Percentiles rank a stretch among this genome's conserved stretches.
Conservation (phyloP, 2,329 filamentous ascomycete genomes). For the Pseudocercospora ulei region DNA sequence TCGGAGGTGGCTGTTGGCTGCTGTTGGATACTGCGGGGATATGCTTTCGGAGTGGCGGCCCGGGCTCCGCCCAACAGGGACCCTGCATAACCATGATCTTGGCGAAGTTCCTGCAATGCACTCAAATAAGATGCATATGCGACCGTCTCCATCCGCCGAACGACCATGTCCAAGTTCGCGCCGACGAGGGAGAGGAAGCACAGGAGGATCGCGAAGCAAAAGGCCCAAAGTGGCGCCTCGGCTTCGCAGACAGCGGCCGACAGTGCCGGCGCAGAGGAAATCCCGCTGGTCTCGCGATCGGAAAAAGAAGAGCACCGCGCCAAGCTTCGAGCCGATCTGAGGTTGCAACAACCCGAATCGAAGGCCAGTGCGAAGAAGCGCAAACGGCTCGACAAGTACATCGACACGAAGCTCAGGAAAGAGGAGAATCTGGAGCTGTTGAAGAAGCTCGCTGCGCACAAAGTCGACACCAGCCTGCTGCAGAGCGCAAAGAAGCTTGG, state of each 20-base stretch:
- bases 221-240: constrained; percentile 25
- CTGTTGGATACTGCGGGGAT: too few species aligned
- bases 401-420: constrained; percentile 85
- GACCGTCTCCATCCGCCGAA: too few species aligned
- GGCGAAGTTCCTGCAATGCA: constrained; percentile 6
- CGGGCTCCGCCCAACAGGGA: too few species aligned
- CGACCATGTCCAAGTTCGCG: constrained; percentile 38
- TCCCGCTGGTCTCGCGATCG: constrained; percentile 42
- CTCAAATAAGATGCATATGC: too few species aligned
- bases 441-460: constrained; percentile 67
- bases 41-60: too few species aligned
- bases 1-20: too few species aligned
- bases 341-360: constrained; percentile 45
- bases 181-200: constrained; percentile 50
- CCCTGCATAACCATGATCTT: too few species aligned
- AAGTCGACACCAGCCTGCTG: constrained; percentile 72
- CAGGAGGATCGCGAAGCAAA: constrained; percentile 55
- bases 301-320: constrained; percentile 48
- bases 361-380: constrained; percentile 56
- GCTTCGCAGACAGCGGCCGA: constrained; percentile 16
- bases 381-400: constrained; percentile 60
- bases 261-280: constrained; percentile 48
- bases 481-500: constrained; percentile 70
- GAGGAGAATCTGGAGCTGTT: constrained; percentile 81
- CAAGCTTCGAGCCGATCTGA: constrained; percentile 47